A percentile compares a stretch with the other conserved stretches of the same genome.
Evolutionary conservation across 2,329 filamentous ascomycete genomes (phyloP).

Genomic region (Pseudocercospora fuligena): DNA sequence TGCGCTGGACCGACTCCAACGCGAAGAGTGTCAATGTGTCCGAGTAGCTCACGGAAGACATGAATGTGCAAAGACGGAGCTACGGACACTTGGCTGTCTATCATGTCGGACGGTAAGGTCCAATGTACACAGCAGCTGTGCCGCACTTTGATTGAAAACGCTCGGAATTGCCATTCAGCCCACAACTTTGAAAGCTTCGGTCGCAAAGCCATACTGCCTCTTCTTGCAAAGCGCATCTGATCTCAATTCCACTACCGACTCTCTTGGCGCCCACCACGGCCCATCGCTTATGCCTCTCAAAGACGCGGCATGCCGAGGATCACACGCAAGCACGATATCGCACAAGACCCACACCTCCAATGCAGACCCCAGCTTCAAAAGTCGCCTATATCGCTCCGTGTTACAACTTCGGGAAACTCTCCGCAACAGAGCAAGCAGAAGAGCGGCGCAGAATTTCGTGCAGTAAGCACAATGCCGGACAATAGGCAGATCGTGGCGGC

Average conservation of each 20-base stretch:
- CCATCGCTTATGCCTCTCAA: background rate
- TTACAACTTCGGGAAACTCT: slow-evolving; percentile 1
- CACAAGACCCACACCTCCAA: slow-evolving; percentile 6
- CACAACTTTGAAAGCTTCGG: background rate
- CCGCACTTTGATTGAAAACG: background rate
- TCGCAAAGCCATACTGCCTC: no score
- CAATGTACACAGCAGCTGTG: no score
- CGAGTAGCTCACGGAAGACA: no score
- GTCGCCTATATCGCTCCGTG: slow-evolving; percentile 1
- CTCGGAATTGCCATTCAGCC: background rate
- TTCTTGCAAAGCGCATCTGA: background rate
- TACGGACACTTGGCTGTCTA: no score
- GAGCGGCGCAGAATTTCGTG: background rate
- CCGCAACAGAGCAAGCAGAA: background rate
- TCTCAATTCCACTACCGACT: background rate
- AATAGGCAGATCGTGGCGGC: background rate
- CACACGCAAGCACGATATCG: slow-evolving; percentile 6
- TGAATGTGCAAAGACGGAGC: no score
- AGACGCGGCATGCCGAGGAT: slow-evolving; percentile 1
- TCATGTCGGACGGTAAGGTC: no score
- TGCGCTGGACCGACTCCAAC: background rate
- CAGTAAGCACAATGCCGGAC: background rate
- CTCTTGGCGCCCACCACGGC: background rate
- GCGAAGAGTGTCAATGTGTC: no score
- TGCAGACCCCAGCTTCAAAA: slow-evolving; percentile 5